Conservation (phyloP, 106 monocot species). For the Dendrobium catenatum region DNA sequence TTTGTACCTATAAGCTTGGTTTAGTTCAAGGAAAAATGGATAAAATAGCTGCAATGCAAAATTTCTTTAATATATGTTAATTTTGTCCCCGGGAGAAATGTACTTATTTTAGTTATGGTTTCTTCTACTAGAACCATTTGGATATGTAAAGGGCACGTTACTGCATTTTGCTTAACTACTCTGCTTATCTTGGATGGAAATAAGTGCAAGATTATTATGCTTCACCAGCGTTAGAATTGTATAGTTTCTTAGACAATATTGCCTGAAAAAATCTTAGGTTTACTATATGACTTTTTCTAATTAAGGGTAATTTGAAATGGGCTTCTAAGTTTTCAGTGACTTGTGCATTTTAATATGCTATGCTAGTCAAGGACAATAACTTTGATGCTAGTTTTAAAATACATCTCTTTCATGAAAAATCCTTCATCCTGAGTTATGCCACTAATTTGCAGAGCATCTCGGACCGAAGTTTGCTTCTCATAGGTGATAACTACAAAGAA, state of each 20-base stretch:
- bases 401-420: not conserved
- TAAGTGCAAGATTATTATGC: no score
- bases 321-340: not conserved
- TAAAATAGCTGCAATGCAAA: not conserved
- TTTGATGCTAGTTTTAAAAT: not conserved
- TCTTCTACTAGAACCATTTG: not conserved
- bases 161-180: not conserved
- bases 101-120: not conserved
- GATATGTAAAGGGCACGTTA: not conserved
- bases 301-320: not conserved
- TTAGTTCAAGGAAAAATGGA: not conserved
- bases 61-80: not conserved
- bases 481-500: conserved; percentile 59
- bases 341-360: not conserved
- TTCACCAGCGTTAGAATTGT: no score
- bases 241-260: no score
- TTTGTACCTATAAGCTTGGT: not conserved
- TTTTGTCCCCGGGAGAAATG: no score
- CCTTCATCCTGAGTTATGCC: not conserved
- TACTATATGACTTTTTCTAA: not conserved
- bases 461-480: conserved; percentile 55
- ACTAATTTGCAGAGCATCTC: conserved; percentile 61
- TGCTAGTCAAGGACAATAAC: not conserved
- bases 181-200: no score
- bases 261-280: no score